Evolutionary conservation across 768 basidiomycete species (phyloP), one percentile per base, ranked within the genome.

Genomic region (Suillus paluster): DNA sequence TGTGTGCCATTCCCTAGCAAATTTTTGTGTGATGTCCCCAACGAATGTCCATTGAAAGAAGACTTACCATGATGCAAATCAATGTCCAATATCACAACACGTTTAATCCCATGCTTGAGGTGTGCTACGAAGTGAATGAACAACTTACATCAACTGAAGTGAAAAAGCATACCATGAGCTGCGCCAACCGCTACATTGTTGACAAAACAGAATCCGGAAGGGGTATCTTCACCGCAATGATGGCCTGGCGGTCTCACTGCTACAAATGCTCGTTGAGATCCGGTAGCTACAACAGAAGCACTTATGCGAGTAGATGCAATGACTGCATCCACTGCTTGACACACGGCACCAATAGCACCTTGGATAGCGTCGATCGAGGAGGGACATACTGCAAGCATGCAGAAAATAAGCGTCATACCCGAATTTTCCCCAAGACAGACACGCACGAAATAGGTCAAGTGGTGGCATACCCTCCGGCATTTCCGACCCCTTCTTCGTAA

Each of bases 131-230:
- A 33, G 17, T 10, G 46, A 17, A 30, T 6, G 14, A 36, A n/a
- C 17, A 30, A 69, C 19, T 58, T 27, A n/a, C 41, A 57, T 49
- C n/a, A 42, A 33, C 10, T 15, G 53, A 44, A 23, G 14, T 17
- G 25, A 25, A 23, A 46, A 14, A 4, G 61, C 81, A 44, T 67
- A 95, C 95, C 96, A 71, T 98, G 94, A 15, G 94, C 94, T 36
- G 95, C 95, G 0, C 83, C 95, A 4, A 98, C 83, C 0, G 90
- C 89, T 0, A 97, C 91, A 69, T 99, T 99, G 66, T 98, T 98
- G 34, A 97, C 84, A 67, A 96, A 97, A 74, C 97, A 98, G 73
- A 98, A 99, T 0, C 97, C 97, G 11, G 87, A 89, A 0, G 97
- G 97, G 0, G 86, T 85, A 62, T 95, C 86, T 74, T 95, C 94